Conservation (phyloP, 176 grass and related monocot genomes). For the Carex parvula region DNA sequence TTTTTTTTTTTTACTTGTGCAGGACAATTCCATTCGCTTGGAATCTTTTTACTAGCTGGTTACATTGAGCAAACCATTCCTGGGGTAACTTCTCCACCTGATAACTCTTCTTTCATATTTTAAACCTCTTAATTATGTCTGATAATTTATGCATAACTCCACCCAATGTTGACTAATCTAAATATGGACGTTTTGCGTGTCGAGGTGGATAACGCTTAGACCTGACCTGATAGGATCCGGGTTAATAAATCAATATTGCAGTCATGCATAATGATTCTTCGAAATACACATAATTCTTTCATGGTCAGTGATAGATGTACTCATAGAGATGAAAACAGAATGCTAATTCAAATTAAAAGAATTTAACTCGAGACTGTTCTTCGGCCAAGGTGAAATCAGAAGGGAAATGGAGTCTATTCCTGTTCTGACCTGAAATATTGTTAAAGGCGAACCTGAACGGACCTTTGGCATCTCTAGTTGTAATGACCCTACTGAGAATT, state of each 20-base stretch:
- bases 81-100: constrained; percentile 50
- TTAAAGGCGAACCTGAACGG: background rate
- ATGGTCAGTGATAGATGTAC: background rate
- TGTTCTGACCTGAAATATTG: background rate
- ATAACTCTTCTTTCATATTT: background rate
- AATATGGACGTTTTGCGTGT: background rate
- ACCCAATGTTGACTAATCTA: background rate
- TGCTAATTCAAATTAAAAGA: background rate
- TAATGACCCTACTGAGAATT: background rate
- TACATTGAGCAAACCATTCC: constrained; percentile 90
- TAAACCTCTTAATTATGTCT: background rate
- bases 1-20: constrained; percentile 9
- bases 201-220: background rate
- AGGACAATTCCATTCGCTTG: constrained; percentile 95
- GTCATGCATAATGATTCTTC: background rate
- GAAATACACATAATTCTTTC: background rate
- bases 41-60: constrained; percentile 92
- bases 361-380: background rate
- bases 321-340: background rate
- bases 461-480: background rate
- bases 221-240: background rate
- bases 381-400: background rate
- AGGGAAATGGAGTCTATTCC: background rate
- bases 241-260: background rate
- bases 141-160: background rate